Evolutionary conservation across 176 grass and related monocot species (phyloP), one percentile per base, ranked within the genome.

Genomic region (Carex cristatella): DNA sequence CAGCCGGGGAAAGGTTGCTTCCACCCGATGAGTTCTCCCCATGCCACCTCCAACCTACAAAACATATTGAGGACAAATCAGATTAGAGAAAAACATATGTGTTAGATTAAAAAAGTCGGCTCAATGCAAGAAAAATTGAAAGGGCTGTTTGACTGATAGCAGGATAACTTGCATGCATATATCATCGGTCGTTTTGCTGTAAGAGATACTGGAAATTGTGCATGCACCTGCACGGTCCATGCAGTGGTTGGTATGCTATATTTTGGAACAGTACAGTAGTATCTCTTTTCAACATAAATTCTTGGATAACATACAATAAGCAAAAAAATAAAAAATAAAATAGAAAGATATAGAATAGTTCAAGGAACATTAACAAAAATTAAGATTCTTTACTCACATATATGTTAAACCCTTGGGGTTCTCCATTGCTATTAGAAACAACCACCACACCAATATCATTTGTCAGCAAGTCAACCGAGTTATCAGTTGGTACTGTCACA

Each of bases 11-110:
- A 99, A 99, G 54, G 96, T 99, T 46, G 96, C 86, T 73, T 99
- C 93, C 49, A 99, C 84, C 70, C 96, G 65, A 84, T 94, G 96
- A 64, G 96, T 99, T 73, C 91, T 95, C 89, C 93, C 96, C 96
- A 99, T 99, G 64, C 96, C 96, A 78, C 96, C 96, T 80, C 96
- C 96, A 85, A 95, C 96, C 96, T 99, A 81, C 70, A 92, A 89
- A 86, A 70, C 19, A 61, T 4, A 53, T 80, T 63, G 42, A 38
- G 30, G n/a, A 18, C 77, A 33, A 48, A 79, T 53, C 19, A 86
- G 48, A 53, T 73, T 60, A 73, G 70, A 71, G 32, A 33, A 16
- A 86, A 6, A 88, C 2, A 49, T 49, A 49, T 49, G 9, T 12
- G 63, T 59, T 85, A 15, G 67, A 77, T 9, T 37, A 68, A 57